Evolutionary conservation across 352 stramenopile genomes (phyloP).

Genomic region (Pilasporangium apinafurcum): DNA sequence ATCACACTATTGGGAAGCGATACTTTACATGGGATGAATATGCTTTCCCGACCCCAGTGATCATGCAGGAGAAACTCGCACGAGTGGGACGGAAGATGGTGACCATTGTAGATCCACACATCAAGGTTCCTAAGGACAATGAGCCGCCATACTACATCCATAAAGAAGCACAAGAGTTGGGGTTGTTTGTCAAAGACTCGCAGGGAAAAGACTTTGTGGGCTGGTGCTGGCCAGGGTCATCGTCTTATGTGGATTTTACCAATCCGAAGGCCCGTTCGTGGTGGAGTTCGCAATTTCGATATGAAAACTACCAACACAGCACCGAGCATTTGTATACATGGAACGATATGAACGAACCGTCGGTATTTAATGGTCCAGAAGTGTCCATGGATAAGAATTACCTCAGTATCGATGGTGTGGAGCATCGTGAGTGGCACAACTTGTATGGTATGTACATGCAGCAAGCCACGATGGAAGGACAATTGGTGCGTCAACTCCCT

Average conservation of each 20-base stretch:
- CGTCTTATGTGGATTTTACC: constrained; percentile 99
- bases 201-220: constrained; percentile 96
- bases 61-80: constrained; percentile 93
- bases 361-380: constrained; percentile 99
- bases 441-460: constrained; percentile 99
- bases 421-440: constrained; percentile 99
- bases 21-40: constrained; percentile 97
- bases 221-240: constrained; percentile 99
- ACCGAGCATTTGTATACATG: constrained; percentile 95
- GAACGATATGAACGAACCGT: constrained; percentile 99
- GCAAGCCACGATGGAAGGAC: constrained; percentile 92
- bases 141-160: constrained; percentile 88
- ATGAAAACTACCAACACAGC: constrained; percentile 92
- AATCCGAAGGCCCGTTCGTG: constrained; percentile 88
- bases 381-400: constrained; percentile 97
- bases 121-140: constrained; percentile 92
- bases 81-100: constrained; percentile 96
- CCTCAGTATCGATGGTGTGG: constrained; percentile 87
- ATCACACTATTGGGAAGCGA: constrained; percentile 98
- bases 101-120: constrained; percentile 99
- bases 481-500: constrained; percentile 66
- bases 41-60: constrained; percentile 91
- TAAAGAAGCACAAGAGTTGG: constrained; percentile 69
- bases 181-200: constrained; percentile 96
- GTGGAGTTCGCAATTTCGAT: constrained; percentile 96